Percentiles rank a stretch among this genome's conserved stretches.
Conservation (phyloP, 2,329 filamentous ascomycete genomes). For the Cercospora sesami region DNA sequence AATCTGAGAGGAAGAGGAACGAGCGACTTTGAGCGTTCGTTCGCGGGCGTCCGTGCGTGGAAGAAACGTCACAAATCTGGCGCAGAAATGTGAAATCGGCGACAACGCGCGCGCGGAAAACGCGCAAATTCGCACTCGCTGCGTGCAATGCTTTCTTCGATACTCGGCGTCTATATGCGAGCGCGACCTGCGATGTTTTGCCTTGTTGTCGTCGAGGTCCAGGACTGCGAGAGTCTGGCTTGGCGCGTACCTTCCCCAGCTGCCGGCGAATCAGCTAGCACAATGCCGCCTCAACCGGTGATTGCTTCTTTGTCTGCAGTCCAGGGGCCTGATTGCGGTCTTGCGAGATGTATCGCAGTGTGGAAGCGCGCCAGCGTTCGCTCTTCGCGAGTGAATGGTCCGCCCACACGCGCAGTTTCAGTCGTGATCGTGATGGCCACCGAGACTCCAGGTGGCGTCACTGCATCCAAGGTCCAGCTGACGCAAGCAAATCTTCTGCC, state of each 20-base stretch:
- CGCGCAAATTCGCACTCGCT: constrained; percentile 28
- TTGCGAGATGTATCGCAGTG: background rate
- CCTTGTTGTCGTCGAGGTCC: constrained; percentile 14
- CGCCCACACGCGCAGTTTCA: background rate
- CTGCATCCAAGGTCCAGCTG: constrained; percentile 20
- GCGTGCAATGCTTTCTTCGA: constrained; percentile 29
- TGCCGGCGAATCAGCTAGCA: constrained; percentile 21
- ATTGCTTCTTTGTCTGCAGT: constrained; percentile 10
- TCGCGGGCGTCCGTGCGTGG: constrained; percentile 4
- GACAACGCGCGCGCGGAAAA: constrained; percentile 8
- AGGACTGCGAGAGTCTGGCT: constrained; percentile 3
- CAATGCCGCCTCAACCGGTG: constrained; percentile 19
- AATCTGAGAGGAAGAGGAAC: constrained; percentile 15
- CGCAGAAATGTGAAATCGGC: constrained; percentile 14
- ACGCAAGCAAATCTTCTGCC: constrained; percentile 24
- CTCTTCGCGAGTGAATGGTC: constrained; percentile 16
- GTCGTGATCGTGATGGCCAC: background rate
- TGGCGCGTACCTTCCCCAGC: constrained; percentile 14
- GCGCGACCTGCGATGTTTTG: constrained; percentile 15
- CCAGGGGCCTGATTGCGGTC: background rate
- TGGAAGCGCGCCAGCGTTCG: background rate
- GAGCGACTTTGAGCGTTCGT: constrained; percentile 6
- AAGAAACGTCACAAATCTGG: constrained; percentile 13
- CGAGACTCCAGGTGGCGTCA: constrained; percentile 19
- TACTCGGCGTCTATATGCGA: constrained; percentile 33